A percentile compares a stretch with the other conserved stretches of the same genome.
Conservation (phyloP, 345 rosid species). For the Aurinia saxatilis region DNA sequence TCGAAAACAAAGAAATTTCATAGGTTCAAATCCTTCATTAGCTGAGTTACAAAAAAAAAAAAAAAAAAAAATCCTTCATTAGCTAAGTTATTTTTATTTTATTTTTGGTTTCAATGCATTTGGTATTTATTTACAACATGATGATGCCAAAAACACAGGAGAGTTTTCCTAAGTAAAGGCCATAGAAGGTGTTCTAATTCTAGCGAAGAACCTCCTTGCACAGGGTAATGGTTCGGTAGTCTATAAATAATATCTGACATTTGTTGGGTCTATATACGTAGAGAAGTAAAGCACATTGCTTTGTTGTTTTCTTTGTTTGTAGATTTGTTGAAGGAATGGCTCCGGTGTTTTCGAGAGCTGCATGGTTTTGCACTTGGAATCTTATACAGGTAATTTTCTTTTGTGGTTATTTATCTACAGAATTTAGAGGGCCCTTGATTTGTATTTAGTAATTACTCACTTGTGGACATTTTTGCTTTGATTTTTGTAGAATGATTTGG, state of each 20-base stretch:
- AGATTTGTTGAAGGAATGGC: slow-evolving; percentile 99
- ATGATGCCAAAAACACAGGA: slow-evolving; percentile 16
- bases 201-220: slow-evolving; percentile 94
- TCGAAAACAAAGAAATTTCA: slow-evolving; percentile 62
- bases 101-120: neutral
- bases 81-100: neutral
- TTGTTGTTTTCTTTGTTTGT: neutral
- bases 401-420: neutral
- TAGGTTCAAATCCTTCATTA: slow-evolving; percentile 31
- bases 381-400: slow-evolving; percentile 69
- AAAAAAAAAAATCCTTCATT: too few relatives aligned
- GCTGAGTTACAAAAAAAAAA: too few relatives aligned
- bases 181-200: slow-evolving; percentile 44
- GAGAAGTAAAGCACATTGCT: neutral
- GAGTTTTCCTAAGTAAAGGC: slow-evolving; percentile 22
- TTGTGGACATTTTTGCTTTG: neutral
- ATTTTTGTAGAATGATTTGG: slow-evolving; percentile 75
- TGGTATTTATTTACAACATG: slow-evolving; percentile 6
- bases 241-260: neutral
- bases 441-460: slow-evolving; percentile 22
- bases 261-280: neutral
- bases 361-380: slow-evolving; percentile 99
- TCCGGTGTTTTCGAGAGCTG: slow-evolving; percentile 93
- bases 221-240: slow-evolving; percentile 53
- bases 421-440: neutral